Conservation (phyloP, 768 basidiomycete species). For the Cystobasidiopsis lactophilus region DNA sequence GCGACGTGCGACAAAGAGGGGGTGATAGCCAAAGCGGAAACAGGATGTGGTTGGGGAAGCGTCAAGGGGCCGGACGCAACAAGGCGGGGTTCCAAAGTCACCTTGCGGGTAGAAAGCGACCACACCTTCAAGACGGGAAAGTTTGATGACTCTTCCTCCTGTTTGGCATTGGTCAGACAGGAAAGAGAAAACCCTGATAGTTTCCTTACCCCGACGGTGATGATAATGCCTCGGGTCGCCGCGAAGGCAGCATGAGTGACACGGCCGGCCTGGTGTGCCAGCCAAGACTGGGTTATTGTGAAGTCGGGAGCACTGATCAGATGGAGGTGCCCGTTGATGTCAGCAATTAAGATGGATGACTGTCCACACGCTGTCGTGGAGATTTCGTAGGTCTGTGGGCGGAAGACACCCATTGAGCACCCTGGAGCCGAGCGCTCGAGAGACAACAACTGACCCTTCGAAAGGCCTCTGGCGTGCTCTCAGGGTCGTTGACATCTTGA, state of each 20-base stretch:
- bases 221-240: conserved; percentile 53
- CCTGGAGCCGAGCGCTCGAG: too few species aligned
- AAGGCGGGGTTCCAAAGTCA: conserved; percentile 41
- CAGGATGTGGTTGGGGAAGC: conserved; percentile 37
- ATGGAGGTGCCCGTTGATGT: conserved; percentile 65
- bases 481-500: too few species aligned
- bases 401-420: too few species aligned
- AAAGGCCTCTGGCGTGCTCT: too few species aligned
- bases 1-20: conserved; percentile 59
- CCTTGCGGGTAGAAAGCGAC: conserved; percentile 37
- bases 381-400: conserved; percentile 26
- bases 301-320: conserved; percentile 46
- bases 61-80: conserved; percentile 42
- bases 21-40: conserved; percentile 60
- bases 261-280: conserved; percentile 54
- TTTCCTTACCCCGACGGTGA: conserved; percentile 61
- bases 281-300: conserved; percentile 47
- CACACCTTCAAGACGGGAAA: conserved; percentile 45
- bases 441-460: too few species aligned
- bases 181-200: background rate
- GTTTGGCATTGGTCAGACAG: conserved; percentile 26
- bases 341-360: conserved; percentile 51
- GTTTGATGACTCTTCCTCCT: conserved; percentile 42
- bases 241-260: conserved; percentile 55
- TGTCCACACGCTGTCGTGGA: conserved; percentile 44